Evolutionary conservation across 2,329 filamentous ascomycete species (phyloP), one percentile per base, ranked within the genome.

Genomic region (Ascocoryne sarcoides): DNA sequence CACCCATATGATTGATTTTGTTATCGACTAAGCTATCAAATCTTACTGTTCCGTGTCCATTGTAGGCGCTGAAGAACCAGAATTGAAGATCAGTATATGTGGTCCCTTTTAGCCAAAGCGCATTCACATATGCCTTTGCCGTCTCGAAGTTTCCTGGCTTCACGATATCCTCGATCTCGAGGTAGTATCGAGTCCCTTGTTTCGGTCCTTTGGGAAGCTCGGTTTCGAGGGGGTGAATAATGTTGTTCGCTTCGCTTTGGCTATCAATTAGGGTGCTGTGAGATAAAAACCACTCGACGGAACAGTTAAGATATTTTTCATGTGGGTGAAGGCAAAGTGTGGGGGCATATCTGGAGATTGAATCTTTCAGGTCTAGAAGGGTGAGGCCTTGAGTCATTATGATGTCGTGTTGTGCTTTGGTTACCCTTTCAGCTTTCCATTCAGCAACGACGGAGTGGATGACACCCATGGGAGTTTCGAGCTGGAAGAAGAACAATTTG

Each of bases 71-170:
- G 34, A 52, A 52, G 17, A 46, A 43, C 50, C 50, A 52, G 36
- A 52, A 52, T 29, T 52, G 50, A 2, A 52, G 33, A 32, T 52
- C 50, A 2, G 50, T 52, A 20, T 51, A 52, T 10, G 30, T 39
- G 15, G 39, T 37, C 7, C 17, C 35, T 21, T 33, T n/a, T 4
- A 35, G 20, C 50, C 50, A 52, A 29, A 51, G 44, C 1, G 42
- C 46, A 30, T 51, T 50, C 7, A 52, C 41, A 15, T 52, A 52
- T 8, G 50, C 38, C 32, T 51, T 51, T 2, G 48, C 50, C 4
- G 43, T 45, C 4, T 40, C 28, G 14, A 51, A 39, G 30, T 51
- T 31, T 12, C 50, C 50, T 12, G 39, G 28, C 17, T 52, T 50
- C n/a, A 37, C 48, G 1, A 32, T 10, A 10, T 46, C 42, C 19